Conservation (phyloP, 106 monocot species). For the Posidonia australis region DNA sequence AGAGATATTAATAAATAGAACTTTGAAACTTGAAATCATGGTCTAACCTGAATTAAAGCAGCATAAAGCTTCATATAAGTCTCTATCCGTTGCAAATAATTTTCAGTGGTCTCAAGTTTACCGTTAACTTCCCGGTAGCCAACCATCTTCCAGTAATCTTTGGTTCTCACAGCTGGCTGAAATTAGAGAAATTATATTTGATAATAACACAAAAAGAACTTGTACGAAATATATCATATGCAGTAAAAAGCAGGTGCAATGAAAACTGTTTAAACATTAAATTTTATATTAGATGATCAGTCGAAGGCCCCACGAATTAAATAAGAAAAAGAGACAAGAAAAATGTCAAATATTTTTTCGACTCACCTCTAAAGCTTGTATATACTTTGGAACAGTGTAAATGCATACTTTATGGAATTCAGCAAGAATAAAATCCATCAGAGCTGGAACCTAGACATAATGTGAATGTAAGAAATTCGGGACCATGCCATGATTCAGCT, state of each 20-base stretch:
- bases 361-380: constrained; percentile 64
- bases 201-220: constrained; percentile 7
- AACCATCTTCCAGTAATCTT: constrained; percentile 60
- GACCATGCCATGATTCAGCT: no score
- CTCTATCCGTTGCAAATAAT: constrained; percentile 45
- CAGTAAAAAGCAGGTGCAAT: no score
- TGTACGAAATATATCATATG: neutral
- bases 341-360: neutral
- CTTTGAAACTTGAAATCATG: neutral
- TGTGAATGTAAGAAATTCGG: neutral
- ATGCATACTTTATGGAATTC: constrained; percentile 87
- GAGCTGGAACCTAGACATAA: constrained; percentile 48
- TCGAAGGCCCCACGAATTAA: neutral
- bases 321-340: neutral
- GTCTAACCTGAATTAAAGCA: constrained; percentile 66
- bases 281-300: no score
- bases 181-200: neutral
- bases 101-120: constrained; percentile 46
- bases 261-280: no score
- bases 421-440: constrained; percentile 70
- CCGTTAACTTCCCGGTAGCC: constrained; percentile 73
- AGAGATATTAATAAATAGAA: no score
- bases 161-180: constrained; percentile 15
- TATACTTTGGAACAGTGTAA: constrained; percentile 87
- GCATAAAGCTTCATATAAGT: constrained; percentile 73